phyloP scores from a whole-genome alignment of 225 moss, liverwort and hornwort genomes.

The Marchantia paleacea region DNA sequence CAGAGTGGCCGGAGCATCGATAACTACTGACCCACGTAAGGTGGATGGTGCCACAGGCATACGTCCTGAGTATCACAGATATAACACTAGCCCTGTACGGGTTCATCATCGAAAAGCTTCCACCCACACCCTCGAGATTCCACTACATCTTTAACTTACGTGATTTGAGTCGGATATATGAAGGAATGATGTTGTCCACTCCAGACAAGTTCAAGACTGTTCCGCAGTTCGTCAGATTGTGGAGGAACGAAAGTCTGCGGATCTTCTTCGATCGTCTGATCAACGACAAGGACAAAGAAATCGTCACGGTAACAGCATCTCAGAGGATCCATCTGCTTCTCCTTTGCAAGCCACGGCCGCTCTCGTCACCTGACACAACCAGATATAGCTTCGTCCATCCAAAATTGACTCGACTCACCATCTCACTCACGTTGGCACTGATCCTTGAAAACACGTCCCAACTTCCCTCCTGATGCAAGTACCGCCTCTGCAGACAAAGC shows the following conservation, averaged over 20 bases:
- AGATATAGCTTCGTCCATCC: not conserved
- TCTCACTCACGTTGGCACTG: not conserved
- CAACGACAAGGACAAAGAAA: constrained; percentile 59
- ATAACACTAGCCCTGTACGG: constrained; percentile 66
- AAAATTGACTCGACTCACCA: not conserved
- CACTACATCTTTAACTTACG: constrained; percentile 90
- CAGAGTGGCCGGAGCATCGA: not conserved
- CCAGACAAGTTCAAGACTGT: constrained; percentile 61
- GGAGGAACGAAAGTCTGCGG: constrained; percentile 81
- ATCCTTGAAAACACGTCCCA: not conserved
- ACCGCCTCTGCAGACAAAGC: constrained; percentile 39
- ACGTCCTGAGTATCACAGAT: constrained; percentile 47
- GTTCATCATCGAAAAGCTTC: constrained; percentile 69
- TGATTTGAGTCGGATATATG: constrained; percentile 80
- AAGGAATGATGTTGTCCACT: constrained; percentile 77
- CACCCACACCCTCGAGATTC: constrained; percentile 87
- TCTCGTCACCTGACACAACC: not conserved
- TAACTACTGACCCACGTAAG: not conserved
- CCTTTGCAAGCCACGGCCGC: not conserved
- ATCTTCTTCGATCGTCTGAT: constrained; percentile 77
- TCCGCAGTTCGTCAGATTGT: constrained; percentile 61
- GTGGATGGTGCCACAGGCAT: constrained; percentile 38
- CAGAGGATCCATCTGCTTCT: not conserved
- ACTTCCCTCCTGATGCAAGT: not conserved
- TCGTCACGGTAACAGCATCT: constrained; percentile 52